phyloP scores from a whole-genome alignment of 1,139 yeast genomes.

The Kodamaea anthophila region DNA sequence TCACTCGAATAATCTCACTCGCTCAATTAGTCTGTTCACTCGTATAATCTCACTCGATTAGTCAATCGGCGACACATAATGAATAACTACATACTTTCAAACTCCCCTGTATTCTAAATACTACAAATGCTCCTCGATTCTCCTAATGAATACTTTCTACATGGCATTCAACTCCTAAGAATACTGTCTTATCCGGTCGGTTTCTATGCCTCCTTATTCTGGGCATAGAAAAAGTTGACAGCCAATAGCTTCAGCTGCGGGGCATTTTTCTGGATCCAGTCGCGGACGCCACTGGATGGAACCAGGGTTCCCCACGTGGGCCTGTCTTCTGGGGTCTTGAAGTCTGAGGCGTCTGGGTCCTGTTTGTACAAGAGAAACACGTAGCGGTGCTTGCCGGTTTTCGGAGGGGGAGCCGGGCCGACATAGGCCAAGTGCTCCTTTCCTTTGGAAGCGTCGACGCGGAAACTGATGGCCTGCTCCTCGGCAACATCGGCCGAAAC shows the following conservation, averaged over 20 bases:
- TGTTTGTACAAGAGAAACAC: conserved; percentile 72
- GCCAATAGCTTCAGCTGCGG: conserved; percentile 59
- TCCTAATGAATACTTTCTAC: too few species aligned
- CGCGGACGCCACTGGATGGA: conserved; percentile 70
- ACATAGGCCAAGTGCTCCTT: conserved; percentile 39
- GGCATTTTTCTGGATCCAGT: conserved; percentile 62
- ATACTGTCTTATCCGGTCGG: background rate
- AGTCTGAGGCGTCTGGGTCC: conserved; percentile 26
- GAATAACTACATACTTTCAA: too few species aligned
- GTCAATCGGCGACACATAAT: too few species aligned
- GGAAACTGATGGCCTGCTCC: conserved; percentile 27
- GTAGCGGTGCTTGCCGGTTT: conserved; percentile 79
- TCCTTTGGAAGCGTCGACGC: conserved; percentile 34
- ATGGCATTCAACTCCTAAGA: too few species aligned
- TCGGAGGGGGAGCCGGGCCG: conserved; percentile 84
- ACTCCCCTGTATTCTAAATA: too few species aligned
- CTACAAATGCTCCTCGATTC: too few species aligned
- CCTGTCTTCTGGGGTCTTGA: conserved; percentile 50
- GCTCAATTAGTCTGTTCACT: too few species aligned
- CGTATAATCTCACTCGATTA: too few species aligned
- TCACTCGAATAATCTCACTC: too few species aligned
- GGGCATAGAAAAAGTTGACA: conserved; percentile 75
- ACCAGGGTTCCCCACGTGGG: conserved; percentile 81
- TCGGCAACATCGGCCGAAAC: conserved; percentile 21
- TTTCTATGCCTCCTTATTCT: conserved; percentile 34